Percentiles rank a stretch among this genome's conserved stretches.
Conservation (phyloP, 257 asterid genomes). For the Fraxinus pennsylvanica region DNA sequence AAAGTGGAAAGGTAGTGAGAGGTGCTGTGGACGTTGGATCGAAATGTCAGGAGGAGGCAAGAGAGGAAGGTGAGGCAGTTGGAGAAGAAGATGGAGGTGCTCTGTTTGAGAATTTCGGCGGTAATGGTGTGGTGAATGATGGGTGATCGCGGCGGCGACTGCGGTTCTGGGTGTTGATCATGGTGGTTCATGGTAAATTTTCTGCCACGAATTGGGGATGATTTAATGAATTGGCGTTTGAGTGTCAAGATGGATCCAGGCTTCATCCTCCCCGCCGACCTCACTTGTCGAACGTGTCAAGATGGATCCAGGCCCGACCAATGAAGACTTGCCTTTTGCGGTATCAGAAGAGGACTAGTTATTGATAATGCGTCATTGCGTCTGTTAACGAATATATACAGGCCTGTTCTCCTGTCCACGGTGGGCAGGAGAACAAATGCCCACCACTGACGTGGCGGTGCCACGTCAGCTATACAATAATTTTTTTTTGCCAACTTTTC, state of each 20-base stretch:
- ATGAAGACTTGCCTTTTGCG: constrained; percentile 25
- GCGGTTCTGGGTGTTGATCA: constrained; percentile 35
- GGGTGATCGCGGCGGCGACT: constrained; percentile 6
- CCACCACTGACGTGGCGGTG: too few species aligned
- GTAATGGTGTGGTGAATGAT: neutral
- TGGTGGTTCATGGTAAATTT: constrained; percentile 30
- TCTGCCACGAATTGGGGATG: constrained; percentile 10
- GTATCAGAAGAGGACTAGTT: constrained; percentile 40
- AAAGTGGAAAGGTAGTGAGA: too few species aligned
- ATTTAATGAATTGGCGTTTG: constrained; percentile 3
- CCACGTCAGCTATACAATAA: too few species aligned
- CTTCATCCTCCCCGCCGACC: constrained; percentile 18
- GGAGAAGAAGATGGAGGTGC: too few species aligned
- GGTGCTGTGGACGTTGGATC: too few species aligned
- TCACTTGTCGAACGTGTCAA: neutral
- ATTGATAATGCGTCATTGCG: neutral
- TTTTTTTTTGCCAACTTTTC: too few species aligned
- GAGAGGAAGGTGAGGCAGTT: neutral
- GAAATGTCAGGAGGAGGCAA: too few species aligned
- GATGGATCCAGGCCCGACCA: neutral
- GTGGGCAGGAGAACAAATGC: too few species aligned
- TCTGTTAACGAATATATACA: neutral
- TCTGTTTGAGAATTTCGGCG: too few species aligned
- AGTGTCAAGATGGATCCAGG: neutral
- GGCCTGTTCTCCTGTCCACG: too few species aligned